A percentile compares a stretch with the other conserved stretches of the same genome.
Conservation (phyloP, 345 rosid species). For the Ceriops tagal region DNA sequence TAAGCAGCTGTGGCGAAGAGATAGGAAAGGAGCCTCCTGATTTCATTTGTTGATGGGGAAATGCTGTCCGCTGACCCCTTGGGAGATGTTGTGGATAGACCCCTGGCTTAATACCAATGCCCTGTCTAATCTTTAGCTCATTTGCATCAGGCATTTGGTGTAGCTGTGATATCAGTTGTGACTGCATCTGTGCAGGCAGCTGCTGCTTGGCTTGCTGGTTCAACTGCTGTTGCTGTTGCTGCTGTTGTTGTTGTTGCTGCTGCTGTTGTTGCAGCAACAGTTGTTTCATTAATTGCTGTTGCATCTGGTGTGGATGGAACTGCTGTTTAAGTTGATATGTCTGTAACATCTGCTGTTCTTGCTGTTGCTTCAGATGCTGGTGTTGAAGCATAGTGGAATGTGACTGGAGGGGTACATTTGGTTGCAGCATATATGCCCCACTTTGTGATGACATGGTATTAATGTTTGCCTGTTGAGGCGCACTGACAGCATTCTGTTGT, state of each 20-base stretch:
- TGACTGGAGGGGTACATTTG: constrained; percentile 60
- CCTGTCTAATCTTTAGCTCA: constrained; percentile 67
- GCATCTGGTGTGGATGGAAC: constrained; percentile 56
- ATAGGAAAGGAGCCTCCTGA: constrained; percentile 59
- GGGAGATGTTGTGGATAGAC: constrained; percentile 67
- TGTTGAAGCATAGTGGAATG: constrained; percentile 73
- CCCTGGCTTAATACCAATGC: constrained; percentile 63
- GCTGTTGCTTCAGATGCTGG: constrained; percentile 63
- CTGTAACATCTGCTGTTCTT: constrained; percentile 56
- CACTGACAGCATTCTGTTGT: constrained; percentile 57
- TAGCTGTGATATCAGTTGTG: constrained; percentile 57
- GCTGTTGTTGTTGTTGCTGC: constrained; percentile 19
- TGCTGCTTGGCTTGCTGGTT: constrained; percentile 76
- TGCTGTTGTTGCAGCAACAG: constrained; percentile 15
- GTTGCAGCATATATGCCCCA: constrained; percentile 55
- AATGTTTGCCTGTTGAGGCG: constrained; percentile 57
- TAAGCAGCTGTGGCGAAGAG: constrained; percentile 76
- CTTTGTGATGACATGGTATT: constrained; percentile 55
- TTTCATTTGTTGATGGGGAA: constrained; percentile 69
- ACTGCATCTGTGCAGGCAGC: constrained; percentile 53
- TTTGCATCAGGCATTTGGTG: constrained; percentile 76
- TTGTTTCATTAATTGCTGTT: constrained; percentile 34
- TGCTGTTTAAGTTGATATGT: constrained; percentile 62
- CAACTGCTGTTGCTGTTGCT: constrained; percentile 32
- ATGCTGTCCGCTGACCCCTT: constrained; percentile 54